Evolutionary conservation across 352 stramenopile species (phyloP).

Genomic region (Aphanomyces stellatus): DNA sequence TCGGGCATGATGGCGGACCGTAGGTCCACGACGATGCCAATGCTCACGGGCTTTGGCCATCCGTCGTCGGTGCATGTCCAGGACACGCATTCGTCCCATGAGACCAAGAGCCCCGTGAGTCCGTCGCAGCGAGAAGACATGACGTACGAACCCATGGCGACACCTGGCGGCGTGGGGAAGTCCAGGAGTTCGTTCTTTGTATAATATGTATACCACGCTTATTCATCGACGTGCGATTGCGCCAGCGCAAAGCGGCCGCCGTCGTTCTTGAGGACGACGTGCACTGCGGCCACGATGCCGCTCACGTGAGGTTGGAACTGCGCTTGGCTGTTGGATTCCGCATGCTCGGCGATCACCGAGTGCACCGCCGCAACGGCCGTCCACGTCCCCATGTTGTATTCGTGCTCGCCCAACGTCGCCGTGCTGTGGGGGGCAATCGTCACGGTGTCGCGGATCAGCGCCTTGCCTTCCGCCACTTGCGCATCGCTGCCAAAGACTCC

Average conservation of each 20-base stretch:
- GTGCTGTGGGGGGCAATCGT: constrained; percentile 36
- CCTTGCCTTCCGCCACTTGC: constrained; percentile 52
- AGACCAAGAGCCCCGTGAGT: constrained; percentile 6
- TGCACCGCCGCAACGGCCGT: constrained; percentile 49
- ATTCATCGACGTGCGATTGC: background rate
- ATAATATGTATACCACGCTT: background rate
- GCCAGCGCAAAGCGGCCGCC: background rate
- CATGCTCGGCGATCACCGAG: constrained; percentile 43
- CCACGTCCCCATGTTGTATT: constrained; percentile 76
- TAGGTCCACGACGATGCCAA: background rate
- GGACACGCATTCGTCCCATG: constrained; percentile 4
- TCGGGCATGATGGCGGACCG: background rate
- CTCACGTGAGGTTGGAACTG: background rate
- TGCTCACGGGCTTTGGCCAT: background rate
- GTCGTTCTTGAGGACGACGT: constrained; percentile 1
- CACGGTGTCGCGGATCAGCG: constrained; percentile 49
- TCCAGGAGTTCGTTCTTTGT: background rate
- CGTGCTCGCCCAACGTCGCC: constrained; percentile 39
- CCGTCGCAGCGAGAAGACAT: constrained; percentile 9
- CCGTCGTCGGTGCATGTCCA: background rate
- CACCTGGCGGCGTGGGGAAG: background rate
- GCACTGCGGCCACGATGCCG: background rate
- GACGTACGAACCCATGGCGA: constrained; percentile 2
- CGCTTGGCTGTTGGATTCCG: constrained; percentile 7
- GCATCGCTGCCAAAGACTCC: constrained; percentile 61